A percentile compares a stretch with the other conserved stretches of the same genome.
Evolutionary conservation across 768 basidiomycete genomes (phyloP).

Genomic region (Agaricus blazei): DNA sequence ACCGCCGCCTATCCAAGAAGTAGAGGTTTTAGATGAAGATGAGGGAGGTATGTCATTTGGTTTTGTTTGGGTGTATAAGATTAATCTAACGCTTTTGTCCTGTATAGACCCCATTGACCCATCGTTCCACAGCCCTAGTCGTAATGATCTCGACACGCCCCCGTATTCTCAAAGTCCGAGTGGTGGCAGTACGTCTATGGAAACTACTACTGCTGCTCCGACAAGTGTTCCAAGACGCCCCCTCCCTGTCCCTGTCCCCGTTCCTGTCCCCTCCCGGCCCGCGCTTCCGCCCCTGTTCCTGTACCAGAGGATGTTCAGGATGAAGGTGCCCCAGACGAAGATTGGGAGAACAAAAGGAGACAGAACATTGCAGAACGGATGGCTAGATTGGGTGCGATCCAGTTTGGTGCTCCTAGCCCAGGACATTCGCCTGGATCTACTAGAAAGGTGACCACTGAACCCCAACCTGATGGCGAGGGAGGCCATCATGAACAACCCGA

Average conservation of each 20-base stretch:
- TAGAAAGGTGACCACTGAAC: not conserved
- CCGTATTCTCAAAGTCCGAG: too few relatives aligned
- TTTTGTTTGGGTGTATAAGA: not conserved
- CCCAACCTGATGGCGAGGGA: slow-evolving; percentile 8
- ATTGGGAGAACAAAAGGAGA: slow-evolving; percentile 45
- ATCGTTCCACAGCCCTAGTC: slow-evolving; percentile 49
- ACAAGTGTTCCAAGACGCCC: too few relatives aligned
- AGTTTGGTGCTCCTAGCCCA: slow-evolving; percentile 50
- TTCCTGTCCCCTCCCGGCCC: slow-evolving; percentile 5
- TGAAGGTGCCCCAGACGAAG: slow-evolving; percentile 27
- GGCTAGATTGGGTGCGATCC: slow-evolving; percentile 87
- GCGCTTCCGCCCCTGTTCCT: slow-evolving; percentile 11
- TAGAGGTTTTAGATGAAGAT: slow-evolving; percentile 53
- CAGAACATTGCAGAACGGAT: slow-evolving; percentile 89
- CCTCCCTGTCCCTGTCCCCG: too few relatives aligned
- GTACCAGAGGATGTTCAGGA: slow-evolving; percentile 8
- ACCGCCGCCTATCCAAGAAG: not conserved
- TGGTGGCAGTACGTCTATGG: too few relatives aligned
- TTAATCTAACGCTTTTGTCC: not conserved
- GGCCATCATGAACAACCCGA: slow-evolving; percentile 28
- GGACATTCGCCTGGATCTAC: slow-evolving; percentile 17
- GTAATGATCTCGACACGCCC: slow-evolving; percentile 11
- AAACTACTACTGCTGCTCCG: too few relatives aligned
- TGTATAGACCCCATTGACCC: slow-evolving; percentile 66
- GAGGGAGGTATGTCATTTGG: slow-evolving; percentile 48